Evolutionary conservation across 2,329 filamentous ascomycete genomes (phyloP).

Genomic region (Scedosporium apiospermum): DNA sequence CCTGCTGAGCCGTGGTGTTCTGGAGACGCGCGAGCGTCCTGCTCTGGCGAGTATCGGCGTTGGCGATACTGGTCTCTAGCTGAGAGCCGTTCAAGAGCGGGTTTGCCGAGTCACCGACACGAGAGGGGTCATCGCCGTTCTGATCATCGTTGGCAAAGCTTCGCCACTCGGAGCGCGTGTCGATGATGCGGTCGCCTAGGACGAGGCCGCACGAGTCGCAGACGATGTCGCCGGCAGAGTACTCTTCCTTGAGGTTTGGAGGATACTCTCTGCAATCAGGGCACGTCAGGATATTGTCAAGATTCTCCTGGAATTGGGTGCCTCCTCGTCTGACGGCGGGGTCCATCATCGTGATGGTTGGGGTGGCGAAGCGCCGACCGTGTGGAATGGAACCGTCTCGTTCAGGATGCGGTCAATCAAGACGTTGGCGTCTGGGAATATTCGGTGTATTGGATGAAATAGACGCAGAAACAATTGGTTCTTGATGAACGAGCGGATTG

Average conservation of each 20-base stretch:
- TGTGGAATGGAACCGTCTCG: not conserved
- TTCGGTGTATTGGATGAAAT: constrained; percentile 1
- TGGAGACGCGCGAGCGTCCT: constrained; percentile 75
- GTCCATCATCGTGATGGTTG: constrained; percentile 9
- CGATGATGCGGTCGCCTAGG: constrained; percentile 81
- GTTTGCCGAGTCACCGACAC: constrained; percentile 92
- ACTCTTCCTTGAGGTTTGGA: constrained; percentile 90
- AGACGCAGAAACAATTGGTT: not conserved
- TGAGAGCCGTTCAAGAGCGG: constrained; percentile 83
- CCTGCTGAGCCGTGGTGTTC: constrained; percentile 70
- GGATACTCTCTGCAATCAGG: constrained; percentile 85
- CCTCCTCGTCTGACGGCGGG: constrained; percentile 19
- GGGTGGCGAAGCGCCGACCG: not conserved
- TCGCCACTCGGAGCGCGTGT: constrained; percentile 95
- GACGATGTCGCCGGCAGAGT: constrained; percentile 84
- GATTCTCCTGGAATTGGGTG: constrained; percentile 62
- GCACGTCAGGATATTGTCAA: constrained; percentile 79
- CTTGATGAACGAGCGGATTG: not conserved
- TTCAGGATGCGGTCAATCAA: not conserved
- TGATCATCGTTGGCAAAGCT: constrained; percentile 98
- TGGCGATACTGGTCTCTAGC: constrained; percentile 80
- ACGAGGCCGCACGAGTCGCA: constrained; percentile 89
- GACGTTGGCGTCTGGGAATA: not conserved
- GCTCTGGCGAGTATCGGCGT: constrained; percentile 61
- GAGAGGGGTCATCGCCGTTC: constrained; percentile 89